A percentile compares a stretch with the other conserved stretches of the same genome.
Evolutionary conservation across 2,329 filamentous ascomycete species (phyloP).

Genomic region (Dothistroma septosporum): DNA sequence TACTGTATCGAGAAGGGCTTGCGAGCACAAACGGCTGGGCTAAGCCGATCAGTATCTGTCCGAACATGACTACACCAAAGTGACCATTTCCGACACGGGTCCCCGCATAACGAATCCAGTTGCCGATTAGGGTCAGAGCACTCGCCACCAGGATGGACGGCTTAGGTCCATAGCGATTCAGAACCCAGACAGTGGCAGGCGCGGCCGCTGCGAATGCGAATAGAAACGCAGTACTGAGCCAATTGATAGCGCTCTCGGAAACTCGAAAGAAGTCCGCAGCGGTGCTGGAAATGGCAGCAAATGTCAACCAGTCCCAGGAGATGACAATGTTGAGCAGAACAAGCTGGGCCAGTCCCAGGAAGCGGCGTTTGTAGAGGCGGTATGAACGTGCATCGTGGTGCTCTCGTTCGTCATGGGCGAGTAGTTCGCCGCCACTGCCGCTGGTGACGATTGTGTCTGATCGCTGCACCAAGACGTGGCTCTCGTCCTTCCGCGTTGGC

Average conservation of each 20-base stretch:
- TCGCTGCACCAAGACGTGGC: slow-evolving; percentile 2
- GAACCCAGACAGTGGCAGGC: slow-evolving; percentile 68
- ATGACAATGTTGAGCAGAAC: slow-evolving; percentile 87
- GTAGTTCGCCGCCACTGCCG: slow-evolving; percentile 6
- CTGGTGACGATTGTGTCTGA: not conserved
- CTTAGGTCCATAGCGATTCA: slow-evolving; percentile 74
- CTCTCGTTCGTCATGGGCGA: slow-evolving; percentile 8
- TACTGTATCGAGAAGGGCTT: slow-evolving; percentile 84
- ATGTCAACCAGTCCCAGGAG: slow-evolving; percentile 97
- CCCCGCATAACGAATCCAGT: slow-evolving; percentile 64
- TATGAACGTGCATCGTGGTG: slow-evolving; percentile 24
- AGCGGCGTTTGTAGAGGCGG: slow-evolving; percentile 74
- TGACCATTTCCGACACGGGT: slow-evolving; percentile 45
- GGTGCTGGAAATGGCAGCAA: slow-evolving; percentile 73
- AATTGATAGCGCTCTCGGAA: slow-evolving; percentile 75
- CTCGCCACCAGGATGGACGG: slow-evolving; percentile 70
- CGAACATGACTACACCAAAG: slow-evolving; percentile 79
- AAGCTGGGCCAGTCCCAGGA: slow-evolving; percentile 80
- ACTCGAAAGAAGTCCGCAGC: slow-evolving; percentile 73
- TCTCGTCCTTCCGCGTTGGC: slow-evolving; percentile 1
- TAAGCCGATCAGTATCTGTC: slow-evolving; percentile 83
- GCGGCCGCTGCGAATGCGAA: slow-evolving; percentile 74
- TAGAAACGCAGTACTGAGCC: slow-evolving; percentile 83
- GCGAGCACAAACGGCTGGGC: slow-evolving; percentile 89
- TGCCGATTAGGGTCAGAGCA: slow-evolving; percentile 71